phyloP scores from a whole-genome alignment of 2,329 filamentous ascomycete genomes.

The Hymenoscyphus infarciens region DNA sequence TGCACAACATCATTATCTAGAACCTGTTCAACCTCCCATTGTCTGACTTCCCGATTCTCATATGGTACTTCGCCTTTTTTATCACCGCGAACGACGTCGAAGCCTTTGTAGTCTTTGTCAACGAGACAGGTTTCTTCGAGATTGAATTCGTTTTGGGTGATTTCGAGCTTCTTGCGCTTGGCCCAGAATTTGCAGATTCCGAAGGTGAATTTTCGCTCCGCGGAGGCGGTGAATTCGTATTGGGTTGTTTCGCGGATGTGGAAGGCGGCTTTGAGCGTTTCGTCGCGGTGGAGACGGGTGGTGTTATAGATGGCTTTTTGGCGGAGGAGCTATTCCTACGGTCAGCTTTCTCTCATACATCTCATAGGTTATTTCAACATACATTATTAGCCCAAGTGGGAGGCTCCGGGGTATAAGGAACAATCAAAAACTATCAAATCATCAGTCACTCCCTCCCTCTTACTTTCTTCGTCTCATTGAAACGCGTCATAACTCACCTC shows the following conservation, averaged over 20 bases:
- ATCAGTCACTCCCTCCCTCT: background rate
- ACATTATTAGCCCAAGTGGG: too few relatives aligned
- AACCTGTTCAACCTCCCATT: too few relatives aligned
- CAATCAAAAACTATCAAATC: background rate
- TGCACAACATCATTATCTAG: too few relatives aligned
- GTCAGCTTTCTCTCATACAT: too few relatives aligned
- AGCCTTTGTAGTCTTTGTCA: background rate
- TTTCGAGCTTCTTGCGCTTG: background rate
- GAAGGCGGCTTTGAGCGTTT: background rate
- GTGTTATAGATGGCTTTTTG: too few relatives aligned
- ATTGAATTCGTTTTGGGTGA: background rate
- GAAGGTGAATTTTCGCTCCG: background rate
- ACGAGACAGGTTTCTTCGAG: background rate
- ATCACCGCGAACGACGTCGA: too few relatives aligned
- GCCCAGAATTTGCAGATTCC: background rate
- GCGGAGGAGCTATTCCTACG: too few relatives aligned
- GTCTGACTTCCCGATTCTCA: too few relatives aligned
- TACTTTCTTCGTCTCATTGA: background rate
- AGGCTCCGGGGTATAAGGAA: too few relatives aligned
- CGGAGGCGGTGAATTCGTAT: background rate
- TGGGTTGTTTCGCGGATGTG: background rate
- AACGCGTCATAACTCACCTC: background rate
- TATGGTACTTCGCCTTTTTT: too few relatives aligned
- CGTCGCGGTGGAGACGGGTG: too few relatives aligned
- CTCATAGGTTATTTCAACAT: too few relatives aligned